phyloP scores from a whole-genome alignment of 2,329 filamentous ascomycete genomes.

The Beauveria bassiana region DNA sequence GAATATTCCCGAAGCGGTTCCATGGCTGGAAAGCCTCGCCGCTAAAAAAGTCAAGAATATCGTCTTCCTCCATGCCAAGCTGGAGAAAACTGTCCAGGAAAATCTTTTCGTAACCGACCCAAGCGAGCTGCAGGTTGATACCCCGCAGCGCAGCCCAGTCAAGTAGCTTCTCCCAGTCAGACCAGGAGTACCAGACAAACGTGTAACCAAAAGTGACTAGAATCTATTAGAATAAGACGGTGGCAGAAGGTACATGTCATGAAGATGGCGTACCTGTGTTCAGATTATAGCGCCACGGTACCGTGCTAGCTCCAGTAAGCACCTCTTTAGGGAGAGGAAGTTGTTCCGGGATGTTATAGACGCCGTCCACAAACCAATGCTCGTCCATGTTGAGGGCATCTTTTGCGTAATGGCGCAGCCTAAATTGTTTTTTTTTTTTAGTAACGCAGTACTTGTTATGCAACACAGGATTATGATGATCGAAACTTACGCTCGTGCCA shows the following conservation, averaged over 20 bases:
- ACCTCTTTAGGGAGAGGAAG: neutral
- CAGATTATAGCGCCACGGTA: constrained; percentile 8
- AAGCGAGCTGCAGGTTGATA: constrained; percentile 42
- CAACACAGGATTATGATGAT: neutral
- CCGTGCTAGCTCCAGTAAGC: neutral
- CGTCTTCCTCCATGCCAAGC: constrained; percentile 28
- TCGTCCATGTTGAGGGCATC: neutral
- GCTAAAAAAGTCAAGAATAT: neutral
- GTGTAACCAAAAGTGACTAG: constrained; percentile 4
- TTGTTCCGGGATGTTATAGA: neutral
- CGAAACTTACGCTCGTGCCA: neutral
- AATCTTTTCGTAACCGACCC: constrained; percentile 44
- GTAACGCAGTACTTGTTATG: neutral
- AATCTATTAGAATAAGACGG: neutral
- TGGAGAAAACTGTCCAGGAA: constrained; percentile 39
- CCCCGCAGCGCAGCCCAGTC: constrained; percentile 45
- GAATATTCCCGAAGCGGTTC: constrained; percentile 14
- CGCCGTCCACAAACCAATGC: neutral
- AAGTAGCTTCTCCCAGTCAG: constrained; percentile 43
- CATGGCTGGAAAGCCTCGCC: neutral
- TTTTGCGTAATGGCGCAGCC: constrained; percentile 7
- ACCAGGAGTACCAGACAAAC: constrained; percentile 25
- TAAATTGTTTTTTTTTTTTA: neutral
- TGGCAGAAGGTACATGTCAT: too few relatives aligned
- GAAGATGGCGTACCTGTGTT: neutral